A percentile compares a stretch with the other conserved stretches of the same genome.
Evolutionary conservation across 345 rosid species (phyloP).

Genomic region (Hibiscus syriacus): DNA sequence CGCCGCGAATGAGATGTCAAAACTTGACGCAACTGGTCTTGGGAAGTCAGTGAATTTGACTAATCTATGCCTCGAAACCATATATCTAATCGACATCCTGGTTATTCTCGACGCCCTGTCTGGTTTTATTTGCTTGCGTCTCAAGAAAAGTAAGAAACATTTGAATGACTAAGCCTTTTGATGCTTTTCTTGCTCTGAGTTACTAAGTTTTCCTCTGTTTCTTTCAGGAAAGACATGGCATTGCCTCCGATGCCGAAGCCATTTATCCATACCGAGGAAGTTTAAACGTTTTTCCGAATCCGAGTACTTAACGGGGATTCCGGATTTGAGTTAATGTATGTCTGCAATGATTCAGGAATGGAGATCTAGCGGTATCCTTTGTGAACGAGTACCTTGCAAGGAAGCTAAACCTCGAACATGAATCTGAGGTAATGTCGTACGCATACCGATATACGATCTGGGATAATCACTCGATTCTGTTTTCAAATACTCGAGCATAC

Average conservation of each 20-base stretch:
- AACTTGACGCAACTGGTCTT: background rate
- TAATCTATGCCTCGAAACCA: background rate
- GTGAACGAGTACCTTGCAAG: conserved; percentile 12
- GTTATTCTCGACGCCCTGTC: background rate
- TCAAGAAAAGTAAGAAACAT: conserved; percentile 12
- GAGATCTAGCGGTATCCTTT: conserved; percentile 9
- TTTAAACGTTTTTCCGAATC: background rate
- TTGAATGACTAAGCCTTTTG: background rate
- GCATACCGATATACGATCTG: background rate
- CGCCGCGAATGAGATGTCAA: background rate
- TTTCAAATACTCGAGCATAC: background rate
- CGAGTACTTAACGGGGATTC: no score
- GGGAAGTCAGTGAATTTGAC: background rate
- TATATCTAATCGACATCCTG: background rate
- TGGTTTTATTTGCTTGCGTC: conserved; percentile 16
- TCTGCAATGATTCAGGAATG: conserved; percentile 9
- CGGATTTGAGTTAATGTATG: background rate
- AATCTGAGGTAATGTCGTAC: conserved; percentile 11
- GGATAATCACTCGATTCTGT: no score
- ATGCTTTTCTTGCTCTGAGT: background rate
- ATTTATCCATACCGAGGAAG: conserved; percentile 8
- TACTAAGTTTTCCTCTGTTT: background rate
- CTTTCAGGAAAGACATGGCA: conserved; percentile 8
- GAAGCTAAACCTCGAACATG: conserved; percentile 16
- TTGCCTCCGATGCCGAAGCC: conserved; percentile 16